Conservation (phyloP, 805 yeast genomes). For the Barnettozyma vustinii region DNA sequence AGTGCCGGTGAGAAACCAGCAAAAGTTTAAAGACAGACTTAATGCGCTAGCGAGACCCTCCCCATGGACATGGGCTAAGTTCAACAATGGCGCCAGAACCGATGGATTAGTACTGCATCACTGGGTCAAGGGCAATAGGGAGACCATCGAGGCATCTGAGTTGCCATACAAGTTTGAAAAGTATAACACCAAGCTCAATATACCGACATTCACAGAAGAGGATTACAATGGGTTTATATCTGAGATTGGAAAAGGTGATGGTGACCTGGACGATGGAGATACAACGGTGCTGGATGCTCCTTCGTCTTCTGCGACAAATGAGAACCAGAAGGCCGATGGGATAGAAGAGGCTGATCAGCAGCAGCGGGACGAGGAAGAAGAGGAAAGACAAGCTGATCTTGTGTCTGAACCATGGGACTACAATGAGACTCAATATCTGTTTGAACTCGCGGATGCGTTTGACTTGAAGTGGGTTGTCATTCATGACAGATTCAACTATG, state of each 20-base stretch:
- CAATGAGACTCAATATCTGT: slow-evolving; percentile 75
- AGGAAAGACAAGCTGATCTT: slow-evolving; percentile 23
- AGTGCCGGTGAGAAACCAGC: slow-evolving; percentile 45
- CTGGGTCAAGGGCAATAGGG: slow-evolving; percentile 78
- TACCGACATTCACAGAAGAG: slow-evolving; percentile 63
- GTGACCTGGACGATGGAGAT: slow-evolving; percentile 6
- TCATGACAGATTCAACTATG: slow-evolving; percentile 48
- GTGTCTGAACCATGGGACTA: slow-evolving; percentile 50
- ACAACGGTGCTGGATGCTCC: background rate
- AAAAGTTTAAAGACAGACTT: slow-evolving; percentile 58
- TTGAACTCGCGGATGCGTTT: slow-evolving; percentile 56
- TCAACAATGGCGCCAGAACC: slow-evolving; percentile 47
- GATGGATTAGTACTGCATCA: slow-evolving; percentile 58
- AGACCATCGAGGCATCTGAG: slow-evolving; percentile 21
- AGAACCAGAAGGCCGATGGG: background rate
- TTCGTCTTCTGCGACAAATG: background rate
- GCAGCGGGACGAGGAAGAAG: slow-evolving; percentile 11
- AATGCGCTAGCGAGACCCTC: slow-evolving; percentile 58
- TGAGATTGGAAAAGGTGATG: slow-evolving; percentile 13
- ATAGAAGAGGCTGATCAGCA: background rate
- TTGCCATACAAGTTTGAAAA: slow-evolving; percentile 66
- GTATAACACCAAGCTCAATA: slow-evolving; percentile 59
- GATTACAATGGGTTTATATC: slow-evolving; percentile 51
- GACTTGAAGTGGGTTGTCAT: slow-evolving; percentile 58
- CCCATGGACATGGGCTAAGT: slow-evolving; percentile 74